These are phyloP conservation scores for Starmerella etchellsii DNA, from an alignment of 805 yeast genomes.

Conservation along the genomic window DNA sequence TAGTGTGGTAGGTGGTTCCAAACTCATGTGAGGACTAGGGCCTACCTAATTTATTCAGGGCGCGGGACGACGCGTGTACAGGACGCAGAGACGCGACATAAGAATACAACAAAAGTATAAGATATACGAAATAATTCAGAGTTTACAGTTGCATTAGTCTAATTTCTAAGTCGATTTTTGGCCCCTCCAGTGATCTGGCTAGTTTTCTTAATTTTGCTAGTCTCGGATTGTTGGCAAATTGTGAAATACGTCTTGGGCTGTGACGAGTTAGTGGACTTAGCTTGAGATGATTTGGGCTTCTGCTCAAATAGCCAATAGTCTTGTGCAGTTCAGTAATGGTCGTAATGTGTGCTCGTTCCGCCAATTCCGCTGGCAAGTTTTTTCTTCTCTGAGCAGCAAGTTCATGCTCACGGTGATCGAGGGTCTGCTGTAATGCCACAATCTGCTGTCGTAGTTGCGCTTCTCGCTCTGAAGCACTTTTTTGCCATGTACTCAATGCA, in stretches of 20 bases:
- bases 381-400: slow-evolving; percentile 13
- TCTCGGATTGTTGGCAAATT: background rate
- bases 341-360: background rate
- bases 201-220: background rate
- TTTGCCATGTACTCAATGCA: background rate
- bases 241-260: background rate
- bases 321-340: background rate
- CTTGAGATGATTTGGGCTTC: background rate
- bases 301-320: background rate
- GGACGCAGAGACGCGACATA: no score
- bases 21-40: no score
- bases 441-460: background rate
- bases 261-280: background rate
- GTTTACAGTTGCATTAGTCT: background rate
- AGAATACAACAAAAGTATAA: no score
- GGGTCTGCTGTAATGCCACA: slow-evolving; percentile 6
- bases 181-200: background rate
- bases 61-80: no score
- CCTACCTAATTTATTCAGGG: no score
- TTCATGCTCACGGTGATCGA: slow-evolving; percentile 15
- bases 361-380: slow-evolving; percentile 6
- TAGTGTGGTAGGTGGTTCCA: no score
- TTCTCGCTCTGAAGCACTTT: background rate
- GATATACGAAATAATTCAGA: no score
- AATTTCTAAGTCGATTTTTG: background rate